Base-by-base conservation (phyloP, 495 filamentous ascomycete genomes). In the Tuber melanosporum region DNA sequence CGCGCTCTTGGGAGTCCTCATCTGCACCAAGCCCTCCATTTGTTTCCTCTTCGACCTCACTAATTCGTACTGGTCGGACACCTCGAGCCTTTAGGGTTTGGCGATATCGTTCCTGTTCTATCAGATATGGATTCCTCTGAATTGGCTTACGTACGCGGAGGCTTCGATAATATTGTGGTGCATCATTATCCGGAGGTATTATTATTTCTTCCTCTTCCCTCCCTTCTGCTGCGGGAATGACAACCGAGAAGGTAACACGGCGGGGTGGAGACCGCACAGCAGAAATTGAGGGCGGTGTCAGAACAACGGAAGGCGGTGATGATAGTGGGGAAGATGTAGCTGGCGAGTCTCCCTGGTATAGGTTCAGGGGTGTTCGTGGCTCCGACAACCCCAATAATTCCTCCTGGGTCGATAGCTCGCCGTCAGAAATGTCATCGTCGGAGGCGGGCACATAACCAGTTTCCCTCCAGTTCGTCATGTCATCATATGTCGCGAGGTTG, bases 391-490 rank as follows among this genome's bases (percentile, higher is more conserved):
- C 70, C 32, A 32, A 3, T 42, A 49, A 66, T 71, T 78, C 77
- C 44, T 74, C 77, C 57, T 84, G 80, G 52, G 81, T 80, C 42
- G 66, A 75, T n/a, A 83, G 66, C 57, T 83, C 76, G 15, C 73
- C 74, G 70, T 86, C 87, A 10, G 81, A 83, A 66, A 78, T 36
- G 57, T 91, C 89, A 47, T 87, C 87, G 77, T 91, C 89, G 44
- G 89, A 91, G 81, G 90, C 88, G 76, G 88, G 87, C 78, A 91
- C 89, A 85, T 87, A 91, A 73, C 89, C 89, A 84, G 86, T 86
- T 84, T 87, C 85, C 83, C 86, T 86, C 89, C 89, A 91, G 86
- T 86, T 87, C 87, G 88, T 86, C 89, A 90, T 90, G 85, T 86
- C 72, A 82, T 74, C 44, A 36, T 36, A 66, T 32, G 57, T 5